Evolutionary conservation across 2,329 filamentous ascomycete genomes (phyloP).

Genomic region (Ophiocordyceps camponoti-rufipedis): DNA sequence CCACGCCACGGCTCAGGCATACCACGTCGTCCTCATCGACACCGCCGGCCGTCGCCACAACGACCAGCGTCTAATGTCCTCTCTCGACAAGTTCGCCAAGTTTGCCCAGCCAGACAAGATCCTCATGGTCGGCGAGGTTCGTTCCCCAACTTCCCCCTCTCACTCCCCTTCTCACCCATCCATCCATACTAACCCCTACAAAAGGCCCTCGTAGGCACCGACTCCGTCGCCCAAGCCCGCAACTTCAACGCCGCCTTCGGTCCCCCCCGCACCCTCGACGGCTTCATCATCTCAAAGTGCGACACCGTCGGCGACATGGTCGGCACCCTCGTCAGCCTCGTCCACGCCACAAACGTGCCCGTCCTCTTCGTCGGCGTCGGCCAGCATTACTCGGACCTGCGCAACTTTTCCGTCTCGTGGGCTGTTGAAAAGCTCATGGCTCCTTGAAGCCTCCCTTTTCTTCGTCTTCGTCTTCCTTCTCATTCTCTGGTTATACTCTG

Average conservation of each 20-base stretch:
- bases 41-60: constrained; percentile 92
- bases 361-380: constrained; percentile 76
- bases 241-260: constrained; percentile 96
- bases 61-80: constrained; percentile 88
- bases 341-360: constrained; percentile 91
- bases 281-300: constrained; percentile 97
- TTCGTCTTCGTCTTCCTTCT: not conserved
- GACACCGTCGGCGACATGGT: constrained; percentile 99
- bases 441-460: not conserved
- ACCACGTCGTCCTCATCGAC: constrained; percentile 91
- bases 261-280: constrained; percentile 60
- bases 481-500: not conserved
- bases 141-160: constrained; percentile 3
- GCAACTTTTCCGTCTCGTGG: constrained; percentile 53
- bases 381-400: constrained; percentile 50
- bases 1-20: constrained; percentile 55
- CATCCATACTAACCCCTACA: not conserved
- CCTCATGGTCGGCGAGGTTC: constrained; percentile 64
- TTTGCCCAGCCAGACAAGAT: constrained; percentile 96
- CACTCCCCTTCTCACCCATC: not conserved
- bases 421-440: constrained; percentile 45
- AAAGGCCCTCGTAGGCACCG: constrained; percentile 77
- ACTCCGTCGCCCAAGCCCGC: constrained; percentile 84
- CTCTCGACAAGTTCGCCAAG: constrained; percentile 91
- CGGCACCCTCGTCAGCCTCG: constrained; percentile 84